phyloP scores from a whole-genome alignment of 768 basidiomycete species.

The Exsudoporus frostii region DNA sequence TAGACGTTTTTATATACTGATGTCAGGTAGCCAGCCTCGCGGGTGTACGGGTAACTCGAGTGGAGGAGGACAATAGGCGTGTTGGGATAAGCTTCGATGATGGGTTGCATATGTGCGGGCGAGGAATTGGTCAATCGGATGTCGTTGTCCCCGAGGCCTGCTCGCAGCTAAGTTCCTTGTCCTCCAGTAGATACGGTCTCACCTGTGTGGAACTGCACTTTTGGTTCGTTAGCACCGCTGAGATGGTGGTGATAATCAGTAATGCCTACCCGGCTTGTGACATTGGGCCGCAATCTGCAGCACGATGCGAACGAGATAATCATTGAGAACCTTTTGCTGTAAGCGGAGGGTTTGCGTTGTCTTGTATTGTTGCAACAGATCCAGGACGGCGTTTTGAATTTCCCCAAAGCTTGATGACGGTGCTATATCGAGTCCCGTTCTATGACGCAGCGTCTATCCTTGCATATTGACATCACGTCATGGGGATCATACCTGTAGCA shows the following conservation, averaged over 20 bases:
- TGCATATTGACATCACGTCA: neutral
- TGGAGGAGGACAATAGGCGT: conserved; percentile 69
- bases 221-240: neutral
- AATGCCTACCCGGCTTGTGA: conserved; percentile 56
- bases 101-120: conserved; percentile 63
- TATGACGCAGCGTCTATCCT: neutral
- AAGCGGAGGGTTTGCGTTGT: conserved; percentile 46
- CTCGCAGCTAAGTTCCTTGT: neutral
- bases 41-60: conserved; percentile 73
- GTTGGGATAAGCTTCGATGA: conserved; percentile 61
- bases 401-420: conserved; percentile 27
- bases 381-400: conserved; percentile 30
- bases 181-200: neutral
- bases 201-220: conserved; percentile 83
- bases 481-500: conserved; percentile 49
- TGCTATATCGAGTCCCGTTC: conserved; percentile 64
- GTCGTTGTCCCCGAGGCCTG: conserved; percentile 69
- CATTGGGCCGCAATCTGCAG: conserved; percentile 50
- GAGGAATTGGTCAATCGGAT: conserved; percentile 55
- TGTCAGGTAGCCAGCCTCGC: conserved; percentile 75
- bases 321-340: conserved; percentile 61
- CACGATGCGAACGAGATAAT: conserved; percentile 56
- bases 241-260: neutral
- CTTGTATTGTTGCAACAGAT: conserved; percentile 35
- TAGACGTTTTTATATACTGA: conserved; percentile 72